Conservation (phyloP, 495 filamentous ascomycete genomes). For the Cladorrhinum samala region DNA sequence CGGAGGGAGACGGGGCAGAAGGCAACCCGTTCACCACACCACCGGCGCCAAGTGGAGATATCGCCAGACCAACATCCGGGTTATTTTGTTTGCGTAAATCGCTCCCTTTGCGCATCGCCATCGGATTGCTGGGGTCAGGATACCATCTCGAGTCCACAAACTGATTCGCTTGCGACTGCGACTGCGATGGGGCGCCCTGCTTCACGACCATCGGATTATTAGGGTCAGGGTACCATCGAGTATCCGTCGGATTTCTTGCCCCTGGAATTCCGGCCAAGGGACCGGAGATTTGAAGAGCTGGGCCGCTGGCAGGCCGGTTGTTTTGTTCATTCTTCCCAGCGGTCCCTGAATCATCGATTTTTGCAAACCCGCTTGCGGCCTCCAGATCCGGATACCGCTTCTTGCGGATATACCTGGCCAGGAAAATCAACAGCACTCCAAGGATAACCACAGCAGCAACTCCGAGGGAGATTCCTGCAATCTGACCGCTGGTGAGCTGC, state of each 20-base stretch:
- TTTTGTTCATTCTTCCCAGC: slow-evolving; percentile 15
- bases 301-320: slow-evolving; percentile 8
- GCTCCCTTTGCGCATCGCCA: background rate
- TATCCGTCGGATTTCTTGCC: slow-evolving; percentile 15
- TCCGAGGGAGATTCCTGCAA: slow-evolving; percentile 44
- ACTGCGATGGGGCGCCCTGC: background rate
- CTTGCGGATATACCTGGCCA: slow-evolving; percentile 35
- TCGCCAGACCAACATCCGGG: background rate
- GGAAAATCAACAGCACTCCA: slow-evolving; percentile 33
- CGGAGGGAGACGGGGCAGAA: background rate
- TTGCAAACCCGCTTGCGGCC: slow-evolving; percentile 27
- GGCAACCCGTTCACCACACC: background rate
- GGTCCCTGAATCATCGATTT: slow-evolving; percentile 30
- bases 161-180: background rate
- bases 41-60: slow-evolving; percentile 4
- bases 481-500: slow-evolving; percentile 32
- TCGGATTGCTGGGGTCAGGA: background rate
- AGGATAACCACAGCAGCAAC: slow-evolving; percentile 34
- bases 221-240: slow-evolving; percentile 12
- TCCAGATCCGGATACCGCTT: slow-evolving; percentile 32
- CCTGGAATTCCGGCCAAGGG: slow-evolving; percentile 25
- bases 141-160: background rate
- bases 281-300: slow-evolving; percentile 29
- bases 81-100: background rate
- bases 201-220: slow-evolving; percentile 30